phyloP scores from a whole-genome alignment of 805 yeast genomes.

The Candida boidinii region DNA sequence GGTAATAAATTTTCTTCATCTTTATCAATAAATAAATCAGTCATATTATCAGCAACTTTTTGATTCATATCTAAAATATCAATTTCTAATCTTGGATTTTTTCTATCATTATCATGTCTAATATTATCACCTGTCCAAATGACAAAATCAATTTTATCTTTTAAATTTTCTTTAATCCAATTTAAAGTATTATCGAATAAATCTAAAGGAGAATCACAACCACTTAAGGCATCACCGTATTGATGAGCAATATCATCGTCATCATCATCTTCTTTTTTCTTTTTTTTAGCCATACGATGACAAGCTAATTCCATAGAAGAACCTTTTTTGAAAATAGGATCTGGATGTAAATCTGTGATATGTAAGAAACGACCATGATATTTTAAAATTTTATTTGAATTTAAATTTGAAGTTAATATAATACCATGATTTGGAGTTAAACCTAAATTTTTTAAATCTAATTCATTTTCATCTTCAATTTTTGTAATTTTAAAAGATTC shows the following conservation, averaged over 20 bases:
- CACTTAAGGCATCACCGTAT: constrained; percentile 67
- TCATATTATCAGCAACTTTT: constrained; percentile 43
- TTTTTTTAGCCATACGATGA: constrained; percentile 36
- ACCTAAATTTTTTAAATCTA: constrained; percentile 25
- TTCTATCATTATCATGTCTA: constrained; percentile 76
- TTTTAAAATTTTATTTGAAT: constrained; percentile 1
- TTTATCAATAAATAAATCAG: constrained; percentile 41
- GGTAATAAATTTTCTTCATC: constrained; percentile 24
- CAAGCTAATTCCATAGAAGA: constrained; percentile 42
- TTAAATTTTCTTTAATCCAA: constrained; percentile 58
- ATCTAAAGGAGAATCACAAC: constrained; percentile 69
- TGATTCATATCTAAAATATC: constrained; percentile 66
- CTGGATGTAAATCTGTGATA: constrained; percentile 83
- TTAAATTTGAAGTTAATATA: constrained; percentile 12
- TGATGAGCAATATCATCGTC: constrained; percentile 44
- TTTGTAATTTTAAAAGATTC: too few species aligned
- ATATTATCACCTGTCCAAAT: constrained; percentile 91
- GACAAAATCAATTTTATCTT: constrained; percentile 75
- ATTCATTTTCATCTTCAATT: constrained; percentile 15
- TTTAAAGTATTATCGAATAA: constrained; percentile 53
- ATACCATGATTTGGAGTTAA: constrained; percentile 30
- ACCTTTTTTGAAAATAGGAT: constrained; percentile 51
- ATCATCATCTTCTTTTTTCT: constrained; percentile 9
- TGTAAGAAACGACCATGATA: constrained; percentile 78
- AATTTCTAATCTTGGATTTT: constrained; percentile 61